Base-by-base conservation (phyloP, 2,329 filamentous ascomycete genomes). In the Fusarium humuli region DNA sequence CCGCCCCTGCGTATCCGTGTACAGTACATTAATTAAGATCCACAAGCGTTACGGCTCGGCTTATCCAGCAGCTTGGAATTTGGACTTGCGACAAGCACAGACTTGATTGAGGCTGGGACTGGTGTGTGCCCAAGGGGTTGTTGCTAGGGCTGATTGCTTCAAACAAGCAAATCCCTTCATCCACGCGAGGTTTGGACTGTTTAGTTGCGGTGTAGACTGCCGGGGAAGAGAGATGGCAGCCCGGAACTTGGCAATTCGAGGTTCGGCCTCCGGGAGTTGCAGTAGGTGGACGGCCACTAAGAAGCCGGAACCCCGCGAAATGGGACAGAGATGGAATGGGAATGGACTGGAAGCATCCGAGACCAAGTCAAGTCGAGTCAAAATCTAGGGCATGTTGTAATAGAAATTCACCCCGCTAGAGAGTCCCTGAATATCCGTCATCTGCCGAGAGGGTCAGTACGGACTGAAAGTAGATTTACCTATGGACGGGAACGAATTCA, bases 51-150 rank as follows among this genome's bases (percentile, higher is more conserved):
- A 64, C 67, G 50, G 42, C 59, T 56, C 40, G 44, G 55, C 48
- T 60, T 40, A 65, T 60, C 70, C 72, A 70, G 45, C 59, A 50
- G 62, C 71, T 61, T 71, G 72, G 68, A 64, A 74, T 66, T 41
- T 71, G 70, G 58, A 61, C 71, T 65, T 68, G 57, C 48, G 56
- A 59, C 44, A 49, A 67, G 62, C 67, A 70, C 67, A 63, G 67
- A 70, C 67, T 64, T 60, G 23, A 48, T 48, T 30, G 45, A 48
- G 42, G 57, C 23, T 62, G 56, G n/a, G 41, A 32, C 20, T 52
- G 37, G 61, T 55, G 61, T 63, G 61, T 23, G 37, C 48, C 32
- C 44, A 34, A 23, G 34, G 53, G 18, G 45, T 49, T 30, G 30
- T 32, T 60, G 42, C 58, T 55, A 57, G 67, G 57, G 63, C 60